Conservation (phyloP, 768 basidiomycete genomes). For the Cystobasidium ongulense region DNA sequence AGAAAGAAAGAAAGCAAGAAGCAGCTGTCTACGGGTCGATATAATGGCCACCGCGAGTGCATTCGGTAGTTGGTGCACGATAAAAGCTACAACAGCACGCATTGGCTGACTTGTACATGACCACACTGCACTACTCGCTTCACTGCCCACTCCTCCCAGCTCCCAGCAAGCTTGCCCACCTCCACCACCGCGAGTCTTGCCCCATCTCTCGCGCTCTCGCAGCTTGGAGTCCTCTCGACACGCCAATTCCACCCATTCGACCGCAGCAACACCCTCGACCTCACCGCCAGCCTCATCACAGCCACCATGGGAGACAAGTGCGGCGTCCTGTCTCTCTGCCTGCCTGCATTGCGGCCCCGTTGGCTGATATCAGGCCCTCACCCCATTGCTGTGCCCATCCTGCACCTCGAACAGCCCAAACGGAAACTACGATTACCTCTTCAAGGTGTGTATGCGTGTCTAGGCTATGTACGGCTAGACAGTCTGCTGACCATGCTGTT, state of each 20-base stretch:
- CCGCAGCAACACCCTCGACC: not conserved
- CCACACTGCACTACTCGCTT: too few species aligned
- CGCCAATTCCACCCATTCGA: not conserved
- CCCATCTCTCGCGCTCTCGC: too few species aligned
- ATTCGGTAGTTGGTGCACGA: too few species aligned
- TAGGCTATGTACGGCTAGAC: too few species aligned
- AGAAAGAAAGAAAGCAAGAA: too few species aligned
- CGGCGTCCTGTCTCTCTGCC: not conserved
- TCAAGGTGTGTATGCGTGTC: constrained; percentile 63
- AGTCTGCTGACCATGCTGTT: not conserved
- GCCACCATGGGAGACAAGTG: constrained; percentile 4
- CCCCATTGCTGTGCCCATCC: not conserved
- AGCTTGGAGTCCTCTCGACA: not conserved
- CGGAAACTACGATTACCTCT: constrained; percentile 77
- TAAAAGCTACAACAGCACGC: too few species aligned
- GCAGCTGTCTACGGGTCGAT: too few species aligned
- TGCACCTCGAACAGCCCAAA: not conserved
- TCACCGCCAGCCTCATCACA: not conserved
- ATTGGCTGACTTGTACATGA: too few species aligned
- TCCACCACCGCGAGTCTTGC: too few species aligned
- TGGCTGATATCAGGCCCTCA: constrained; percentile 10
- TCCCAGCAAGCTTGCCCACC: not conserved
- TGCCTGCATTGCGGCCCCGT: not conserved
- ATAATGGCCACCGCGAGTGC: too few species aligned
- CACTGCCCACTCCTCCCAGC: not conserved